Conservation (phyloP, 305 asterid genomes). For the Stenogyne calaminthoides region DNA sequence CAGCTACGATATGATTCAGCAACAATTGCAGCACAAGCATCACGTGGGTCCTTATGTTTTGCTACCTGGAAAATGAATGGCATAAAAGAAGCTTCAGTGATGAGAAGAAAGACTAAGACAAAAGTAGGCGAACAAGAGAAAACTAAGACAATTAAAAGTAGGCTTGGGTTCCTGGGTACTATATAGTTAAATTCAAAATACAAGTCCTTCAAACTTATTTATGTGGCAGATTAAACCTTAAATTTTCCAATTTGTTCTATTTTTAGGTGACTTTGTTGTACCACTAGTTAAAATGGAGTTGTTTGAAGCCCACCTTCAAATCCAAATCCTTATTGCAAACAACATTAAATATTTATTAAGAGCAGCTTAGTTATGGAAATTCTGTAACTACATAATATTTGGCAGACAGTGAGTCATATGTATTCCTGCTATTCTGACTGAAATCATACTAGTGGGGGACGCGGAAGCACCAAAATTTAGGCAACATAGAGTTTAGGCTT, state of each 20-base stretch:
- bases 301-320: background rate
- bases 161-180: background rate
- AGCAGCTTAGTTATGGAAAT: background rate
- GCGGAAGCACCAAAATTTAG: background rate
- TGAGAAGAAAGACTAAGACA: conserved; percentile 15
- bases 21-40: conserved; percentile 99
- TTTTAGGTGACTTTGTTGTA: background rate
- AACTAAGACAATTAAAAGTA: background rate
- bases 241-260: background rate
- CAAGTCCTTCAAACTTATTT: conserved; percentile 14
- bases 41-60: conserved; percentile 85
- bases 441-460: background rate
- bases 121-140: background rate
- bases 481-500: background rate
- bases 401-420: background rate
- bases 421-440: conserved; percentile 7
- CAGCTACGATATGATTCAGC: conserved; percentile 97
- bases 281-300: background rate
- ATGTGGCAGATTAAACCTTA: background rate
- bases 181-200: background rate
- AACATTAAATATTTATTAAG: conserved; percentile 2
- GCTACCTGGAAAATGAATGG: conserved; percentile 59
- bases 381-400: conserved; percentile 12
- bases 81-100: conserved; percentile 27
- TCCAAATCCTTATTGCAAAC: conserved; percentile 17